Percentiles rank a stretch among this genome's conserved stretches.
Conservation (phyloP, 306 rosid genomes). For the Hippophae gyantsensis region DNA sequence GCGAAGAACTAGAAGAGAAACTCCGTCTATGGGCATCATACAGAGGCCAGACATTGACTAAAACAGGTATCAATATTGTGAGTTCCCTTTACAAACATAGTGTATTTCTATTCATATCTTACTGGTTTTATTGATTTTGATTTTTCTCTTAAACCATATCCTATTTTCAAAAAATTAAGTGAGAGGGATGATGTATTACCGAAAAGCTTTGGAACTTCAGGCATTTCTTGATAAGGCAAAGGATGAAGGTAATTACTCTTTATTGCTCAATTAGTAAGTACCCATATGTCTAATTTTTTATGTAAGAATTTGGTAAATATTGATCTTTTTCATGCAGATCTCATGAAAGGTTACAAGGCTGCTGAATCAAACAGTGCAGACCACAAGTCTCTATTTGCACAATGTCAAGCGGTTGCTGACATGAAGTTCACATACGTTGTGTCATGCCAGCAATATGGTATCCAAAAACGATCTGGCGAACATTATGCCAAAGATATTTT, state of each 20-base stretch:
- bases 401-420: conserved; percentile 83
- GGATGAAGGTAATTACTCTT: conserved; percentile 53
- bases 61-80: conserved; percentile 54
- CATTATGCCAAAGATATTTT: conserved; percentile 74
- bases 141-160: conserved; percentile 16
- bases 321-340: conserved; percentile 37
- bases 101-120: too few relatives aligned
- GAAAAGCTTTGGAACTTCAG: conserved; percentile 92
- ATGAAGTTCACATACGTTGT: conserved; percentile 87
- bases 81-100: background rate
- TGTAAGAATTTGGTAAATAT: conserved; percentile 10
- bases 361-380: conserved; percentile 56
- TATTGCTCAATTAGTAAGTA: conserved; percentile 1
- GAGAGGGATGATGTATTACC: conserved; percentile 96
- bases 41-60: conserved; percentile 94
- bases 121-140: background rate
- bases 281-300: conserved; percentile 7
- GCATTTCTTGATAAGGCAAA: conserved; percentile 95
- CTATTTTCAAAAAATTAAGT: conserved; percentile 33
- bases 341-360: conserved; percentile 86
- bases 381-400: conserved; percentile 51
- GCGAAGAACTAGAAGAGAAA: conserved; percentile 46
- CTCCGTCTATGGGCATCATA: conserved; percentile 92
- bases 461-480: conserved; percentile 77
- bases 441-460: conserved; percentile 85